Evolutionary conservation across 495 filamentous ascomycete genomes (phyloP), one percentile per base, ranked within the genome.

Genomic region (Alectoria sarmentosa): DNA sequence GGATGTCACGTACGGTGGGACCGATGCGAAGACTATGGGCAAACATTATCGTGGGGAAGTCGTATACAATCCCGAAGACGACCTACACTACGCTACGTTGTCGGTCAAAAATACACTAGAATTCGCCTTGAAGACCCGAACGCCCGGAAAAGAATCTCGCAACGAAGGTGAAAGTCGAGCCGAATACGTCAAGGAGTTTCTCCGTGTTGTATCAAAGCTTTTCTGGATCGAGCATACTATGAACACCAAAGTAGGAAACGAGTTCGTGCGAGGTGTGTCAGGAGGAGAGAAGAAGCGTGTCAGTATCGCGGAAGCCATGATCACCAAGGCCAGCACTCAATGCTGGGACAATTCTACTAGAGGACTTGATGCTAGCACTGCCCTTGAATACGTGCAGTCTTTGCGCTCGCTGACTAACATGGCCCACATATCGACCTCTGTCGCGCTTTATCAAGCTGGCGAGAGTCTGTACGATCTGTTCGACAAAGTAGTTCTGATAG

Each of bases 1-100:
- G 9, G 88, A 93, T 26, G 89, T 96, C 0, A 74, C 86, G 1
- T 96, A 94, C 69, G 92, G 90, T 0, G 86, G 86, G 1, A 90
- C 92, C 61, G 81, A 82, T 34, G 76, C 77, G 10, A 73, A 81
- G 55, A 79, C 75, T 13, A 88, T 90, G 83, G 74, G 72, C n/a
- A 85, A 86, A 68, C 79, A 79, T 32, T 88, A 81, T 72, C 82
- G 86, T n/a, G 84, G 85, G 65, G 81, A 88, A 73, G 79, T 87
- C 7, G 76, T 84, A 28, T 86, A 88, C 67, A 88, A 86, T 59
- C 83, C 86, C 5, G 88, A 90, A 76, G 87, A 89, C 42, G 90
- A 93, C 69, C 77, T 90, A 11, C 89, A 91, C 72, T 91, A 89
- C 65, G 83, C 88, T 14, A 88, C 86, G 15, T 73, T 94, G 37